These are phyloP conservation scores for Astathelohania contejeani DNA, from an alignment of 371 early-diverging fungal species.

Conservation along the genomic window DNA sequence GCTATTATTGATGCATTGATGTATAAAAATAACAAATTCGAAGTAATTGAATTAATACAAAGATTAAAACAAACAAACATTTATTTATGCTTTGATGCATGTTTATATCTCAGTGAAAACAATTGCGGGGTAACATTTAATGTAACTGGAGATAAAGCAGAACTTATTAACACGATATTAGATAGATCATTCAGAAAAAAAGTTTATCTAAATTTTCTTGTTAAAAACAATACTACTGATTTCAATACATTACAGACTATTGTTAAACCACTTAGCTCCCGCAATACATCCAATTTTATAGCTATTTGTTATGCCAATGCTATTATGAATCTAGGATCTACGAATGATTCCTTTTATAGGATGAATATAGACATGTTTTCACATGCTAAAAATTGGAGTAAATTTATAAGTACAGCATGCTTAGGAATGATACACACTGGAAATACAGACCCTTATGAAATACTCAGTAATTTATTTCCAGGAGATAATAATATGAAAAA, in stretches of 20 bases:
- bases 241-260: slow-evolving; percentile 29
- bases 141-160: too few species aligned
- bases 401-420: slow-evolving; percentile 90
- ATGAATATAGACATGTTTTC: slow-evolving; percentile 88
- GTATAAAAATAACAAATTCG: too few species aligned
- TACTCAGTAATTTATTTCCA: slow-evolving; percentile 61
- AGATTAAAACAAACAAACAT: too few species aligned
- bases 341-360: slow-evolving; percentile 85
- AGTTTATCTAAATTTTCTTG: slow-evolving; percentile 13
- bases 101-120: too few species aligned
- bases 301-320: slow-evolving; percentile 89
- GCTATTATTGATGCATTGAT: too few species aligned
- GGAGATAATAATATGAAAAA: slow-evolving; percentile 58
- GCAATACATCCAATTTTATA: slow-evolving; percentile 3
- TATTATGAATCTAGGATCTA: slow-evolving; percentile 89
- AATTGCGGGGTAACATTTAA: too few species aligned
- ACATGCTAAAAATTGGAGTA: slow-evolving; percentile 90
- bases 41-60: too few species aligned
- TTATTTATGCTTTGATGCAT: too few species aligned
- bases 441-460: slow-evolving; percentile 25
- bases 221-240: slow-evolving; percentile 19
- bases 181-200: slow-evolving; percentile 19
- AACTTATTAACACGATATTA: slow-evolving; percentile 17
- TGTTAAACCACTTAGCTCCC: slow-evolving; percentile 11
- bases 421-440: slow-evolving; percentile 87